These are phyloP conservation scores for Paraurostyla sp. DNA, from an alignment of 73 alveolate genomes.

Conservation along the genomic window DNA sequence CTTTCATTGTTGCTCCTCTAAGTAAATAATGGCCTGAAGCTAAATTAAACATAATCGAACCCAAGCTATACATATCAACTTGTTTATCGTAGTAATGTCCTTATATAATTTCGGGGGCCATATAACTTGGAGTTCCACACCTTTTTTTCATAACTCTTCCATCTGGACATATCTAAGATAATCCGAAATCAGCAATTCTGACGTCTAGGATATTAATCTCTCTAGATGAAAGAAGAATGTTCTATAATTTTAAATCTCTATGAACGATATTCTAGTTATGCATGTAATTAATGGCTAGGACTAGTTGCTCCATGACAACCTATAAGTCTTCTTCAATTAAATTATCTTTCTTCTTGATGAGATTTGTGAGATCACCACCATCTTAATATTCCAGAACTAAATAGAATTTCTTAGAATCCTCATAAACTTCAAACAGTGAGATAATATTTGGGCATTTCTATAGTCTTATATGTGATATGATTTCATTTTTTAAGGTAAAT, in stretches of 20 bases:
- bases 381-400: not conserved
- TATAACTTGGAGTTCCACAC: slow-evolving; percentile 98
- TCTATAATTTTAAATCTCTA: not conserved
- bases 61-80: slow-evolving; percentile 97
- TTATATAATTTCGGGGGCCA: slow-evolving; percentile 98
- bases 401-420: no score
- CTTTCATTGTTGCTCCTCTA: slow-evolving; percentile 87
- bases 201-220: not conserved
- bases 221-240: not conserved
- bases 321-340: not conserved
- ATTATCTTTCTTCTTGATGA: not conserved
- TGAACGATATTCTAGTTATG: not conserved
- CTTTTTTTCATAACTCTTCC: slow-evolving; percentile 87
- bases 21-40: slow-evolving; percentile 93
- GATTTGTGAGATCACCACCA: not conserved
- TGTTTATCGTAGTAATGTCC: slow-evolving; percentile 92
- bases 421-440: no score
- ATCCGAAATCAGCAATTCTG: slow-evolving; percentile 92
- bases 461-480: no score
- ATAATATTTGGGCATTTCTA: no score
- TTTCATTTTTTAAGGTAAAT: no score
- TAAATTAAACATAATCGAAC: slow-evolving; percentile 92
- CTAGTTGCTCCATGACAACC: not conserved
- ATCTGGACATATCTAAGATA: slow-evolving; percentile 82
- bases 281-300: not conserved